Conservation (phyloP, 164 flowering plant species). For the Santalum album region DNA sequence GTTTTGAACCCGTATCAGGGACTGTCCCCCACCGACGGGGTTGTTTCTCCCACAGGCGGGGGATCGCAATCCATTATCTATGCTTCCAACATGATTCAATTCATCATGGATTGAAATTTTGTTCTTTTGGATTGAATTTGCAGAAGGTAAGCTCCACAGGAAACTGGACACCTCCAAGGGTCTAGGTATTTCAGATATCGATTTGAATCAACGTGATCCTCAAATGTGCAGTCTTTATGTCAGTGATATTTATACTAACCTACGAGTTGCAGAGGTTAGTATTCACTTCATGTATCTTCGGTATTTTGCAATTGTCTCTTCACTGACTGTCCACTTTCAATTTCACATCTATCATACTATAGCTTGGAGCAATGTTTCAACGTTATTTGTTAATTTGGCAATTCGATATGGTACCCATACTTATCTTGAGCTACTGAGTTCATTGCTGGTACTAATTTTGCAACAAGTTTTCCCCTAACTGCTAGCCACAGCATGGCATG, state of each 20-base stretch:
- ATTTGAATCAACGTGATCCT: conserved; percentile 37
- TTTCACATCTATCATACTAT: not conserved
- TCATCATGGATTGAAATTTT: no score
- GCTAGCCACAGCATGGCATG: not conserved
- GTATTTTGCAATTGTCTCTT: no score
- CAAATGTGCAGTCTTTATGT: conserved; percentile 41
- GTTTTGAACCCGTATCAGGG: no score
- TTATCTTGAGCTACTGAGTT: not conserved
- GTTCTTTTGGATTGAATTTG: conserved; percentile 17
- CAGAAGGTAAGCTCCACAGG: conserved; percentile 11
- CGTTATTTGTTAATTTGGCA: not conserved
- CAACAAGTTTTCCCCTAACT: not conserved
- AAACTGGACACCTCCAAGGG: conserved; percentile 7
- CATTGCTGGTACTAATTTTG: not conserved
- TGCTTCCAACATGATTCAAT: no score
- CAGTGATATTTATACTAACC: conserved; percentile 27
- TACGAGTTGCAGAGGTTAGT: conserved; percentile 33
- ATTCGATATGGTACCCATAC: no score
- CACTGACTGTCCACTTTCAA: not conserved
- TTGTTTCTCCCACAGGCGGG: no score
- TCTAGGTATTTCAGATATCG: conserved; percentile 32
- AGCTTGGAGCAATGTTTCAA: not conserved
- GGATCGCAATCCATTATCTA: no score
- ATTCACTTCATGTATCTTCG: not conserved
- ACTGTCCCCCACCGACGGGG: no score